A percentile compares a stretch with the other conserved stretches of the same genome.
Conservation (phyloP, 352 stramenopile genomes). For the Blastocystis sp. region DNA sequence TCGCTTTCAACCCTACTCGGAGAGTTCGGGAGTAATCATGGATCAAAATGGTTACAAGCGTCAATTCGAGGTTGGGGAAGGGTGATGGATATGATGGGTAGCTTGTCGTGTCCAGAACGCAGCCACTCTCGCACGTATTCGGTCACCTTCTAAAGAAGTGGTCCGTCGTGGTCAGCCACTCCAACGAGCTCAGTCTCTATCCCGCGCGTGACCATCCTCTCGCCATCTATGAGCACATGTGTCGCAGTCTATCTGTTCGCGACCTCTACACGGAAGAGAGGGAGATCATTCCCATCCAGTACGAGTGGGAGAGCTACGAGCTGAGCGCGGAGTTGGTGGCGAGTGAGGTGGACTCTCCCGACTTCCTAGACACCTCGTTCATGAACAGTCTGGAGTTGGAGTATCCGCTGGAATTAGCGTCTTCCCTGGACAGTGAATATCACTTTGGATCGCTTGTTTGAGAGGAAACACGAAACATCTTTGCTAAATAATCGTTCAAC, state of each 20-base stretch:
- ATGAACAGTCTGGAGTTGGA: background rate
- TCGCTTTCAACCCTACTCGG: background rate
- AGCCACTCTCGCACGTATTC: background rate
- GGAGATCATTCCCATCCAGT: background rate
- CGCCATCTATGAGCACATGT: background rate
- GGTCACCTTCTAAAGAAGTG: constrained; percentile 4
- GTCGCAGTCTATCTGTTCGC: background rate
- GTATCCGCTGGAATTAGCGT: no score
- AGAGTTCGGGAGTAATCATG: background rate
- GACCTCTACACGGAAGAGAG: background rate
- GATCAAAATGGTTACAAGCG: background rate
- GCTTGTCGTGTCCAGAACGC: background rate
- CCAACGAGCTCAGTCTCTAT: background rate
- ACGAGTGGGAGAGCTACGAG: background rate
- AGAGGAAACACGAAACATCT: background rate
- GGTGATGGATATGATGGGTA: background rate
- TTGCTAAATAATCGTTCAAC: constrained; percentile 63
- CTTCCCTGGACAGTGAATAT: no score
- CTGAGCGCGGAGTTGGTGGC: background rate
- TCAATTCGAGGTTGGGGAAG: background rate
- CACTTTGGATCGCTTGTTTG: background rate
- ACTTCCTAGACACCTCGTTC: no score
- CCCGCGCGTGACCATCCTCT: background rate
- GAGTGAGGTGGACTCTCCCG: constrained; percentile 5
- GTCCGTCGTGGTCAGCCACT: background rate